Base-by-base conservation (phyloP, 352 stramenopile genomes). In the Phytophthora pisi region DNA sequence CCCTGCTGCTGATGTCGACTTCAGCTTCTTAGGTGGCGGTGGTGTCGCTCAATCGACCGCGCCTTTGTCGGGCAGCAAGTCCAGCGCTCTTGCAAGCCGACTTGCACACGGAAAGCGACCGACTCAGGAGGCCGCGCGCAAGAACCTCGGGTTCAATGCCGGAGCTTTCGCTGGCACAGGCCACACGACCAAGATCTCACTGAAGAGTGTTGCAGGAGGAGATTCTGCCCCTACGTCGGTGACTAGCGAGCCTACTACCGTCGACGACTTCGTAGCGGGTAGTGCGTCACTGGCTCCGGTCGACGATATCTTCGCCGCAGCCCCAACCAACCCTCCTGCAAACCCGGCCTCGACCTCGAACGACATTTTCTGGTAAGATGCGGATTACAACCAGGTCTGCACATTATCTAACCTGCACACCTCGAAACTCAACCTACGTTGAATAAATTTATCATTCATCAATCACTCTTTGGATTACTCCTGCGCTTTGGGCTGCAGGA, bases 101-200 rank as follows among this genome's bases (percentile, higher is more conserved):
- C 66, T 92, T 7, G 76, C 78, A 6, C 83, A 90, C 30, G 78
- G 79, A n/a, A 75, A 82, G 23, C 79, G 85, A 34, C 84, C 84
- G 68, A 93, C 85, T 7, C 85, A 93, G 49, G 85, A 93, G 47
- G 70, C 68, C n/a, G 80, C 88, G 46, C 81, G 85, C 15, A 78
- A 84, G 26, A 80, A 82, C 18, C 71, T 93, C 23, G 79, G 69
- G 15, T 79, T 91, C 61, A 88, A 83, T 23, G 79, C 78, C 16
- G 74, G 79, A 15, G 79, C 83, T 0, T 93, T 92, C 50, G 59
- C 66, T 2, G 63, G 71, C 23, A 66, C 71, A 3, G 61, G 46
- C 0, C 61, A 61, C 24, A 57, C 68, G 15, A 61, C 79, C 1
- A 83, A 82, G 57, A 88, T 90, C 49, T 90, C 82, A 6, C 76